Base-by-base conservation (phyloP, 2,329 filamentous ascomycete genomes). In the Hypoxylon sp. region DNA sequence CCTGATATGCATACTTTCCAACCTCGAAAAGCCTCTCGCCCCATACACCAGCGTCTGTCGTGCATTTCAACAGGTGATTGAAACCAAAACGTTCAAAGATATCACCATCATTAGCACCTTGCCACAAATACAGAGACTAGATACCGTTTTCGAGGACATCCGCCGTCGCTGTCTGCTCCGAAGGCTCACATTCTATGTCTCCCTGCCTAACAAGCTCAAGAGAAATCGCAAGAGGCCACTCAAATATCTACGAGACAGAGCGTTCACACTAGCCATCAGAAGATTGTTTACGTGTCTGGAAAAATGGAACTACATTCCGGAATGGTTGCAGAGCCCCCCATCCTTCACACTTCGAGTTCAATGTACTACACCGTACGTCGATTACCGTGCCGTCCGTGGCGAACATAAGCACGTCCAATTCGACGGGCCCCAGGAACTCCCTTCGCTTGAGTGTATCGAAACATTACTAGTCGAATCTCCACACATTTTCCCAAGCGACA, bases 71-170 rank as follows among this genome's bases (percentile, higher is more conserved):
- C 6, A 20, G 3, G 10, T 27, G 27, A 30, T 59, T 40, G 62
- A 64, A 37, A 20, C 6, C 49, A 48, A 11, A 44, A 64, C 55
- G 30, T 64, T 64, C 55, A 13, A 30, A 6, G 40, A 59, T 30
- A 35, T 7, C 30, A 13, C 22, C 10, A 48, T 4, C 25, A 57
- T 50, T 8, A 7, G 30, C 13, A 30, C 33, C 3, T 3, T 33
- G 35, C n/a, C 46, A 2, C 13, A 31, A 7, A 2, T 55, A 10
- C 17, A 22, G 11, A 14, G 37, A 31, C 60, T 64, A 8, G 40
- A 40, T 8, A 4, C 11, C 11, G 10, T 59, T 33, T 59, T 64
- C 40, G 27, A 40, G 10, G n/a, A 31, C 14, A 22, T 30, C 4
- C 55, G 49, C 25, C 62, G 62, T 54, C 55, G 55, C 40, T 55